Evolutionary conservation across 768 basidiomycete species (phyloP).

Genomic region (Auricularia auricula-judae): DNA sequence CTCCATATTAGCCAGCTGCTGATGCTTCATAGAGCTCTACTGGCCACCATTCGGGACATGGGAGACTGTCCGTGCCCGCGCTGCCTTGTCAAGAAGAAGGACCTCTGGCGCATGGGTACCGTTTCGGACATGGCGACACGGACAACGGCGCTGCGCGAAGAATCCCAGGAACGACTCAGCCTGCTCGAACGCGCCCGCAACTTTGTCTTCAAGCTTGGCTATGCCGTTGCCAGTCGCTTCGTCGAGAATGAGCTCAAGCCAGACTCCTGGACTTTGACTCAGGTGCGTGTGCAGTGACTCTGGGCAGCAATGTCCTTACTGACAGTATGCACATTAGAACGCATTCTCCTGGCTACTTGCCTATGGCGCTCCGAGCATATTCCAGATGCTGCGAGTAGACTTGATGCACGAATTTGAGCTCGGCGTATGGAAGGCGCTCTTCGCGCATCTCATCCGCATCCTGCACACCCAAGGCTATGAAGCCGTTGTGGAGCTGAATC

Average conservation of each 20-base stretch:
- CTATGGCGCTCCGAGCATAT: conserved; percentile 16
- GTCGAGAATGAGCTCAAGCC: neutral
- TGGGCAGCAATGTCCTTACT: neutral
- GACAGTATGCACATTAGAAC: conserved; percentile 17
- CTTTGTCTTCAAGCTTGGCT: neutral
- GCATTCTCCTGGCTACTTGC: conserved; percentile 20
- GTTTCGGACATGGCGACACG: conserved; percentile 8
- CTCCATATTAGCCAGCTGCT: neutral
- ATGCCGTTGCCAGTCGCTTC: neutral
- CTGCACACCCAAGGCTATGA: conserved; percentile 15
- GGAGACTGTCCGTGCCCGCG: conserved; percentile 30
- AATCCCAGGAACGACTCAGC: conserved; percentile 5
- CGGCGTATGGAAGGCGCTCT: conserved; percentile 26
- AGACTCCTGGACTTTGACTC: neutral
- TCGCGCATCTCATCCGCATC: conserved; percentile 27
- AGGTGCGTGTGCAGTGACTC: neutral
- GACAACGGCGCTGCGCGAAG: conserved; percentile 3
- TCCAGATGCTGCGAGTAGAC: conserved; percentile 20
- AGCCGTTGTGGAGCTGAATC: conserved; percentile 15
- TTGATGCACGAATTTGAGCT: conserved; percentile 31
- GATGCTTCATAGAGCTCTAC: conserved; percentile 18
- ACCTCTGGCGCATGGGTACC: conserved; percentile 21
- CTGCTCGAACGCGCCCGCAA: conserved; percentile 8
- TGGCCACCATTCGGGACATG: conserved; percentile 27
- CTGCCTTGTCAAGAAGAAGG: conserved; percentile 21